Conservation (phyloP, 2,329 filamentous ascomycete genomes). For the Basipetospora chlamydospora region DNA sequence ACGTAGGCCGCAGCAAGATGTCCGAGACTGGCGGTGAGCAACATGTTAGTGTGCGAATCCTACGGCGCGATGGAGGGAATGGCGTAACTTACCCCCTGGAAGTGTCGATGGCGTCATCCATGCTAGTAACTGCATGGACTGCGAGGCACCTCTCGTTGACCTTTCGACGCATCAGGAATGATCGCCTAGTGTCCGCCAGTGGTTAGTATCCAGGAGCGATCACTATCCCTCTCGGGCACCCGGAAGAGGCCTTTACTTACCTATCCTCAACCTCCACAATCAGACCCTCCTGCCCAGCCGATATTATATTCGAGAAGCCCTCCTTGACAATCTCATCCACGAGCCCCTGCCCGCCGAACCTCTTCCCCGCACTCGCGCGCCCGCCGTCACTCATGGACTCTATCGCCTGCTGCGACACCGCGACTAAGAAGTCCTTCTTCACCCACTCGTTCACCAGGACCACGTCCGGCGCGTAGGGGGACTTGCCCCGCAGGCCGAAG, state of each 20-base stretch:
- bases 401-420: constrained; percentile 19
- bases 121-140: constrained; percentile 29
- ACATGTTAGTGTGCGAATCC: not conserved
- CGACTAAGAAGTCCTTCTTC: constrained; percentile 37
- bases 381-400: constrained; percentile 5
- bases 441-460: constrained; percentile 51
- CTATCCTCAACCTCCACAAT: constrained; percentile 11
- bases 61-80: too few species aligned
- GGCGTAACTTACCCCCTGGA: constrained; percentile 16
- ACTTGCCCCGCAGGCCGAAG: constrained; percentile 38
- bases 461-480: constrained; percentile 46
- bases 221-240: too few species aligned
- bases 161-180: constrained; percentile 21
- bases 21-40: constrained; percentile 8
- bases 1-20: constrained; percentile 32
- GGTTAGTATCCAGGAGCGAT: too few species aligned
- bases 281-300: constrained; percentile 12
- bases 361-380: not conserved
- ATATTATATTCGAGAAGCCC: constrained; percentile 7
- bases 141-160: constrained; percentile 25
- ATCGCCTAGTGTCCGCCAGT: constrained; percentile 11
- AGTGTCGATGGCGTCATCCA: constrained; percentile 40
- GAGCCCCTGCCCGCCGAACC: not conserved
- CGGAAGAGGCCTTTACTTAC: not conserved
- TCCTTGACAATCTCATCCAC: constrained; percentile 3